phyloP scores from a whole-genome alignment of 768 basidiomycete species.

The Pholiota molesta region DNA sequence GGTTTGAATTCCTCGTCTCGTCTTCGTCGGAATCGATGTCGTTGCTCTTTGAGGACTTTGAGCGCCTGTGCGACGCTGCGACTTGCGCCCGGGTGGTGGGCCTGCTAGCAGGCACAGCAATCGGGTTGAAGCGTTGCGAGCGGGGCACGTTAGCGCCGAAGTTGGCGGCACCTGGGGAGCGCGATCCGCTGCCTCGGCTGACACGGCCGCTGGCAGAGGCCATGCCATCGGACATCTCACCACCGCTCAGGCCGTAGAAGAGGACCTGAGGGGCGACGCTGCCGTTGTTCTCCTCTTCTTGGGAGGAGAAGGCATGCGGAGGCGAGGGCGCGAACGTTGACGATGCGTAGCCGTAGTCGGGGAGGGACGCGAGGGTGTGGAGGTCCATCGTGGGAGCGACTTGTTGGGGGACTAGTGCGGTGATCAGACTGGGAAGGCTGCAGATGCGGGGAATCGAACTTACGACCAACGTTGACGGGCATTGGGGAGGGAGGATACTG shows the following conservation, averaged over 20 bases:
- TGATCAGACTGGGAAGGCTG: conserved; percentile 15
- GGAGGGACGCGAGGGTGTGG: conserved; percentile 59
- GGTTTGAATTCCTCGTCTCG: conserved; percentile 78
- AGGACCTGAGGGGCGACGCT: conserved; percentile 75
- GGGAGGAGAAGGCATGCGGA: conserved; percentile 68
- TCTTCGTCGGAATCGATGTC: conserved; percentile 66
- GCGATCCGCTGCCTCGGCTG: conserved; percentile 71
- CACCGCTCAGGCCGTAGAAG: conserved; percentile 65
- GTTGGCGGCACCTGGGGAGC: conserved; percentile 50
- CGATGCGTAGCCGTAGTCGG: conserved; percentile 59
- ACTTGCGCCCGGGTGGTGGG: conserved; percentile 44
- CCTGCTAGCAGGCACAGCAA: conserved; percentile 58
- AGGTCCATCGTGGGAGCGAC: conserved; percentile 67
- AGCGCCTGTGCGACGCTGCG: conserved; percentile 43
- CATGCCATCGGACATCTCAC: conserved; percentile 76
- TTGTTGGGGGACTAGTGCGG: conserved; percentile 47
- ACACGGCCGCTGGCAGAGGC: conserved; percentile 53
- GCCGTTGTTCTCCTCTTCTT: conserved; percentile 44
- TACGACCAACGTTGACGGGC: conserved; percentile 66
- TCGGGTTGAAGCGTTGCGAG: conserved; percentile 81
- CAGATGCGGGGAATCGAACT: conserved; percentile 32
- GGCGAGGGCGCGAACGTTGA: conserved; percentile 54
- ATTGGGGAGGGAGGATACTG: conserved; percentile 67
- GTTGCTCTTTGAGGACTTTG: conserved; percentile 48
- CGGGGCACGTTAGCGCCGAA: conserved; percentile 67